Conservation (phyloP, 139 green algal genomes). For the Astrephomene gubernaculifera region DNA sequence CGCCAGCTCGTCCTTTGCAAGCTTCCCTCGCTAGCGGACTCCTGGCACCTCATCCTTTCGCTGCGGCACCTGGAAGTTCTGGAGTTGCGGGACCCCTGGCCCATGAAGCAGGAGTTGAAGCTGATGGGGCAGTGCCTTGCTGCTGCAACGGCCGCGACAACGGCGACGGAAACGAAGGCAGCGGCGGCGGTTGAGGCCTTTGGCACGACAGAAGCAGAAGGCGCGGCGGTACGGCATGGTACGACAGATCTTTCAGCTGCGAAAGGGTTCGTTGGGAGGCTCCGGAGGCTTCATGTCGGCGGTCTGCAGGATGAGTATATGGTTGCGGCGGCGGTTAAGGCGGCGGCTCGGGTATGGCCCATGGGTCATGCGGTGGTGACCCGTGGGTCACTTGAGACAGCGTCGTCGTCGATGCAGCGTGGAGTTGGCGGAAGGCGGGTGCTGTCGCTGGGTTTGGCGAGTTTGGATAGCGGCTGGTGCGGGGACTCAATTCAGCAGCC, state of each 20-base stretch:
- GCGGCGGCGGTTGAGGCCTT: neutral
- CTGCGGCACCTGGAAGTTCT: neutral
- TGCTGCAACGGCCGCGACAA: neutral
- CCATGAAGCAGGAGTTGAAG: slow-evolving; percentile 1
- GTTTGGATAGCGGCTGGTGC: neutral
- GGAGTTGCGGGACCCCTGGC: slow-evolving; percentile 26
- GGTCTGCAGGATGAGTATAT: slow-evolving; percentile 1
- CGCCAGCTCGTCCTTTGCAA: neutral
- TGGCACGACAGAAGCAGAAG: neutral
- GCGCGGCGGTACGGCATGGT: neutral
- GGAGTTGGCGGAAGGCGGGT: neutral
- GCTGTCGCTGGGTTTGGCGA: neutral
- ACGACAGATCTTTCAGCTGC: neutral
- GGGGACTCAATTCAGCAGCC: neutral
- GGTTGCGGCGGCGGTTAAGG: slow-evolving; percentile 3
- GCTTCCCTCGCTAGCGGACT: slow-evolving; percentile 2
- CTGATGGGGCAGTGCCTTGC: slow-evolving; percentile 21
- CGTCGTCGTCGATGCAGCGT: neutral
- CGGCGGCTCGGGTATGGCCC: slow-evolving; percentile 15
- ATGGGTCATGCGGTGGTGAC: neutral
- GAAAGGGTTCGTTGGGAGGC: neutral
- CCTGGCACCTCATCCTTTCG: neutral
- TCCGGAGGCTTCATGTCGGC: slow-evolving; percentile 6
- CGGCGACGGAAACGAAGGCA: neutral
- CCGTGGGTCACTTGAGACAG: neutral